phyloP scores from a whole-genome alignment of 148 eudicot genomes.

The Limonium bicolor region DNA sequence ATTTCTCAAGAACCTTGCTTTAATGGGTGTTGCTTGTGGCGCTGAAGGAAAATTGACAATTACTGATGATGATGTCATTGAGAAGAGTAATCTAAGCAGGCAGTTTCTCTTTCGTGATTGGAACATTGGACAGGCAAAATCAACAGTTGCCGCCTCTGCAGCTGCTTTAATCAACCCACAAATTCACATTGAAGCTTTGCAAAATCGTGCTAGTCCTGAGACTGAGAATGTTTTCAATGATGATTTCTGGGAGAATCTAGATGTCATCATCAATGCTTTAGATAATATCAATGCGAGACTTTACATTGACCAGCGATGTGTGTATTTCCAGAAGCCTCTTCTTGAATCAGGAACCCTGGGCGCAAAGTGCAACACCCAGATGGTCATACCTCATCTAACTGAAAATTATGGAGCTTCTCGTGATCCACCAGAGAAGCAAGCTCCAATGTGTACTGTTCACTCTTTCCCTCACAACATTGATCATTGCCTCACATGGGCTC shows the following conservation, averaged over 20 bases:
- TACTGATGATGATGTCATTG: constrained; percentile 38
- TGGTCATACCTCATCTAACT: constrained; percentile 33
- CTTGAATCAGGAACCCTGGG: constrained; percentile 35
- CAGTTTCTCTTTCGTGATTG: constrained; percentile 37
- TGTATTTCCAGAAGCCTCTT: constrained; percentile 28
- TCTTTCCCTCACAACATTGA: constrained; percentile 42
- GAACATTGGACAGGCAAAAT: constrained; percentile 38
- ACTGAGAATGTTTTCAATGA: constrained; percentile 33
- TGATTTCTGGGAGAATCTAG: constrained; percentile 27
- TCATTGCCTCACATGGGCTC: constrained; percentile 35
- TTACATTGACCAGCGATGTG: constrained; percentile 29
- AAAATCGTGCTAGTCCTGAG: constrained; percentile 33
- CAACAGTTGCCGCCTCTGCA: constrained; percentile 34
- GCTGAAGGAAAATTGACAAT: constrained; percentile 18
- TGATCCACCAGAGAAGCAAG: constrained; percentile 44
- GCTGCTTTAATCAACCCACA: constrained; percentile 22
- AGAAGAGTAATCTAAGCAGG: constrained; percentile 35
- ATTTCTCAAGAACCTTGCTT: constrained; percentile 48
- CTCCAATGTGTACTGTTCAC: constrained; percentile 35
- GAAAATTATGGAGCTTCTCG: constrained; percentile 37
- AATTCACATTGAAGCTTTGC: constrained; percentile 26
- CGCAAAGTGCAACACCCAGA: constrained; percentile 38
- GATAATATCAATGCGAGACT: constrained; percentile 36
- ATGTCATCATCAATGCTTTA: constrained; percentile 26
- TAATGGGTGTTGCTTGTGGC: constrained; percentile 65